These are phyloP conservation scores for Phtheirospermum japonicum DNA, from an alignment of 257 asterid species.

Conservation along the genomic window DNA sequence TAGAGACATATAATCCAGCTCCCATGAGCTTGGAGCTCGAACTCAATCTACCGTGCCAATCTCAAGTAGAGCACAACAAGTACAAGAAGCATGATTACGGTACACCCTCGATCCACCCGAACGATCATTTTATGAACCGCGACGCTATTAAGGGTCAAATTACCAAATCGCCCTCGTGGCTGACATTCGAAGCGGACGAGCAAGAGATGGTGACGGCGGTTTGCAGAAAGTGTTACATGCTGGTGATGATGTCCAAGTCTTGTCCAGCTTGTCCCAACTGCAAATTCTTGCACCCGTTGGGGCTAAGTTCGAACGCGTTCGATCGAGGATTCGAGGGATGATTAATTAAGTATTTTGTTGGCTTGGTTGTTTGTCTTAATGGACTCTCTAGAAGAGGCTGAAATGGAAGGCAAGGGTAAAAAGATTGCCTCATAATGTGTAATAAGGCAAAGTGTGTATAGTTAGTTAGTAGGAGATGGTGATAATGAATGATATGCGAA, in stretches of 20 bases:
- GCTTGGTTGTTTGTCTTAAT: too few species aligned
- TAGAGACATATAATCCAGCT: slow-evolving; percentile 9
- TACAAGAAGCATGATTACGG: slow-evolving; percentile 17
- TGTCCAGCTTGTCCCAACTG: slow-evolving; percentile 74
- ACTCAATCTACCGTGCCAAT: slow-evolving; percentile 49
- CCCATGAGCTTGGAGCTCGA: slow-evolving; percentile 69
- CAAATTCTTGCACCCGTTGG: slow-evolving; percentile 32
- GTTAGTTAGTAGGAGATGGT: neutral
- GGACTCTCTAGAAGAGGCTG: too few species aligned
- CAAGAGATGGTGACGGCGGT: slow-evolving; percentile 75
- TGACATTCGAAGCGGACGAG: slow-evolving; percentile 53
- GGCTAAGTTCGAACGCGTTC: neutral
- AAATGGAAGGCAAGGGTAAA: too few species aligned
- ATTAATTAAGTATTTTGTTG: too few species aligned
- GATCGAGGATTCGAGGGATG: too few species aligned
- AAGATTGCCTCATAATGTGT: neutral
- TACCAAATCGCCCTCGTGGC: slow-evolving; percentile 54
- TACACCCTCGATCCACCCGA: neutral
- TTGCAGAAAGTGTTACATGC: slow-evolving; percentile 71
- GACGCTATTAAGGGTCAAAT: slow-evolving; percentile 24
- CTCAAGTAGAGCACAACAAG: slow-evolving; percentile 24
- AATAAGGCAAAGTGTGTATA: neutral
- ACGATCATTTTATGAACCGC: neutral
- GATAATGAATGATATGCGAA: too few species aligned
- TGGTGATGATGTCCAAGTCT: slow-evolving; percentile 72